Evolutionary conservation across 2,329 filamentous ascomycete genomes (phyloP).

Genomic region (Didymella exigua): DNA sequence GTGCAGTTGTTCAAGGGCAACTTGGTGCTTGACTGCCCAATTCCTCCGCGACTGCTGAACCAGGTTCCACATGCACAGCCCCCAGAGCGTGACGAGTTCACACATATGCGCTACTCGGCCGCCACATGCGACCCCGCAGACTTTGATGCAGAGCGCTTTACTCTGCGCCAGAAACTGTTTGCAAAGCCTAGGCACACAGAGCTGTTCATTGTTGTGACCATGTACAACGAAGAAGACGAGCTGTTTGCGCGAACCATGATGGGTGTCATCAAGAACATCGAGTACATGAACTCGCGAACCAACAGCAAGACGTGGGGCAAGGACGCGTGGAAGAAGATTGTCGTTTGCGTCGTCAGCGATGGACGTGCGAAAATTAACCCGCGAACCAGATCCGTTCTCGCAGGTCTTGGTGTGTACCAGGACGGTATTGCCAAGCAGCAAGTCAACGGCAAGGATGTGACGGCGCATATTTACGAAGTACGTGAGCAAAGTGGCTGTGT

Average conservation of each 20-base stretch:
- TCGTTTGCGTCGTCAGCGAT: constrained; percentile 96
- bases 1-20: constrained; percentile 97
- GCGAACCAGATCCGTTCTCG: constrained; percentile 84
- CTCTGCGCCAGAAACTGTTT: constrained; percentile 87
- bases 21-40: constrained; percentile 93
- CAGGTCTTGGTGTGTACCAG: constrained; percentile 94
- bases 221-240: constrained; percentile 99
- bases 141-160: constrained; percentile 89
- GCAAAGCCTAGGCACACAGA: constrained; percentile 92
- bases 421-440: constrained; percentile 98
- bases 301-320: constrained; percentile 98
- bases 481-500: constrained; percentile 8
- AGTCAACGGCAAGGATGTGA: constrained; percentile 95
- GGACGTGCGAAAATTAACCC: constrained; percentile 97
- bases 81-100: constrained; percentile 82
- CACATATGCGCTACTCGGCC: constrained; percentile 90
- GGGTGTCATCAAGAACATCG: constrained; percentile 98
- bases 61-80: constrained; percentile 82
- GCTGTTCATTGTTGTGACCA: constrained; percentile 93
- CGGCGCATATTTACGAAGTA: constrained; percentile 87
- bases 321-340: constrained; percentile 99
- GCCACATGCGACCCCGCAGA: constrained; percentile 91
- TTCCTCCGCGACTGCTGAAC: constrained; percentile 84
- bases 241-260: constrained; percentile 94
- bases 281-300: constrained; percentile 93